Conservation (phyloP, 1,284 basidiomycete genomes). For the Tylopilus microsporus region DNA sequence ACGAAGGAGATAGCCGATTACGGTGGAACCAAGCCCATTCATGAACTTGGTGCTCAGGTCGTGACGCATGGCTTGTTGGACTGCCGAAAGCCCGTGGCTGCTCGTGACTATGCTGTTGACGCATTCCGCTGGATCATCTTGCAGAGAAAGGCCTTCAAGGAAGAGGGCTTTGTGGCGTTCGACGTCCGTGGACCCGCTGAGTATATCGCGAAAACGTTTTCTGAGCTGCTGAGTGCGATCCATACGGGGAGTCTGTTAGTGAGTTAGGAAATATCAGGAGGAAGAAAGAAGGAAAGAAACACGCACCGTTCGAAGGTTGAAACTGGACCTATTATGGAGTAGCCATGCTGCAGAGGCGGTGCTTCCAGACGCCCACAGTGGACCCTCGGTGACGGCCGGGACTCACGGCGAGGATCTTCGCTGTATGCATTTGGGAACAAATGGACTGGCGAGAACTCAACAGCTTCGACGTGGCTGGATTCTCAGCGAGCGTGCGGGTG, state of each 20-base stretch:
- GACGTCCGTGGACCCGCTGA: conserved; percentile 20
- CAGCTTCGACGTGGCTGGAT: neutral
- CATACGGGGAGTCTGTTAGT: conserved; percentile 14
- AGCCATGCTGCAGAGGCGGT: neutral
- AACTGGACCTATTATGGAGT: neutral
- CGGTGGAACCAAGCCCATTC: conserved; percentile 38
- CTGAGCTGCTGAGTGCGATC: conserved; percentile 19
- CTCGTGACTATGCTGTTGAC: conserved; percentile 40
- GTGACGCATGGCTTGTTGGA: conserved; percentile 44
- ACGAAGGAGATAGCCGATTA: conserved; percentile 44
- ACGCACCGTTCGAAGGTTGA: neutral
- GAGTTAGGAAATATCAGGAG: neutral
- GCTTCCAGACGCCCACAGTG: neutral
- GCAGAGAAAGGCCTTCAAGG: conserved; percentile 45
- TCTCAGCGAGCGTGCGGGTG: no score
- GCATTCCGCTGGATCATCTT: conserved; percentile 38
- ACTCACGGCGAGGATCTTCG: neutral
- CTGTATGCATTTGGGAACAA: neutral
- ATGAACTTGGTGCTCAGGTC: conserved; percentile 40
- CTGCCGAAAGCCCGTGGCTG: conserved; percentile 35
- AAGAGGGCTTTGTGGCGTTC: conserved; percentile 31
- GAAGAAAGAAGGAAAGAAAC: neutral
- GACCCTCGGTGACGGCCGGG: neutral
- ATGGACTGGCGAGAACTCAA: neutral
- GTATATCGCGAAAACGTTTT: conserved; percentile 26